Base-by-base conservation (phyloP, 2,329 filamentous ascomycete species). In the Fusarium coicis region DNA sequence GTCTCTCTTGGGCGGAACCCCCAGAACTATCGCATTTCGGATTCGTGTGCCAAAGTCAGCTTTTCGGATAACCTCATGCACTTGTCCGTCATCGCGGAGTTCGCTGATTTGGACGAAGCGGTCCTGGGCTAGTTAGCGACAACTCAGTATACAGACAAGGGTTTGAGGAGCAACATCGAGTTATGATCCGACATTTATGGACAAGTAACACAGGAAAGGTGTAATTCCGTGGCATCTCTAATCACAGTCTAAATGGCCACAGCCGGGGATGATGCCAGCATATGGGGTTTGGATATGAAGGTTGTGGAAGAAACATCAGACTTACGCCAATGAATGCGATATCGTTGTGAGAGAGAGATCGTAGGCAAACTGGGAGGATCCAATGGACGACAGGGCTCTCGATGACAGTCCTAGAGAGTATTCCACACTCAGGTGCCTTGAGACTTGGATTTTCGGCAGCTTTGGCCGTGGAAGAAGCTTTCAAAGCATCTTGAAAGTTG, bases 251-350 rank as follows among this genome's bases (percentile, higher is more conserved):
- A 21, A 23, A n/a, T n/a, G 34, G 36, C n/a, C 16, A 19, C 40
- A 15, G 23, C 32, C 28, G 5, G 52, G 34, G 7, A 39, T 39
- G n/a, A 39, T 15, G 18, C 30, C 19, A 28, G 32, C 19, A 36
- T 32, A 46, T 32, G 16, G 15, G 19, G 19, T 23, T 39, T 52
- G 39, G 37, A 30, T 43, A 44, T 19, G 19, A 37, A 39, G 37
- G 42, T 21, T 7, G 28, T 36, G 32, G 34, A 65, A 58, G 61
- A 60, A 42, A 32, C 10, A 30, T 10, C 85, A 23, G 36, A 87
- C 90, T 83, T 86, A 93, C 91, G 60, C 95, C 93, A 64, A 99
- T 88, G 76, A 97, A 94, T 42, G 95, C 92, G 72, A 98, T 90
- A 83, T 98, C 95, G 75, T 96, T 95, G 68, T 91, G 86, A 47